phyloP scores from a whole-genome alignment of 352 stramenopile genomes.

The Phytophthora boehmeriae region DNA sequence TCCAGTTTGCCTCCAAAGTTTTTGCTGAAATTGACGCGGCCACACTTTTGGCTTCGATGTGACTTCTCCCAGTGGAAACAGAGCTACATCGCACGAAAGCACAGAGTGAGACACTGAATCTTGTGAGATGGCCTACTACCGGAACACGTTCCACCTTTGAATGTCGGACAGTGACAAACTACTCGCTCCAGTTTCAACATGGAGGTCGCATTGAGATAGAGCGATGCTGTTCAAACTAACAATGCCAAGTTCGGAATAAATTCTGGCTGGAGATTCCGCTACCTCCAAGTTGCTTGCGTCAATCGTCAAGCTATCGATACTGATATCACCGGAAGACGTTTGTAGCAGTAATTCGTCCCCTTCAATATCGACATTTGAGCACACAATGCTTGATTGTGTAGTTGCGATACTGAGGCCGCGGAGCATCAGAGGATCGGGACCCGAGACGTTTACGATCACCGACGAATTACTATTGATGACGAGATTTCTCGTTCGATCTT shows the following conservation, averaged over 20 bases:
- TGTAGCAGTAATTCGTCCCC: conserved; percentile 39
- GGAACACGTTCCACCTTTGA: conserved; percentile 37
- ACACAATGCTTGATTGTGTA: conserved; percentile 55
- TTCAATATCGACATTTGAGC: conserved; percentile 40
- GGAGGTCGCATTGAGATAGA: conserved; percentile 60
- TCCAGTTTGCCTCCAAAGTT: conserved; percentile 59
- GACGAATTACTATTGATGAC: conserved; percentile 56
- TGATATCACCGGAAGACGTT: conserved; percentile 60
- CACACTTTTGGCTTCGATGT: conserved; percentile 45
- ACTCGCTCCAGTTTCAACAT: conserved; percentile 53
- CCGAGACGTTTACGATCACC: conserved; percentile 49
- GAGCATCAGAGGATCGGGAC: conserved; percentile 31
- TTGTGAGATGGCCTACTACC: not conserved
- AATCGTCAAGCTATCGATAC: conserved; percentile 45
- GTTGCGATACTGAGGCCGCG: conserved; percentile 44
- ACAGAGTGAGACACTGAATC: too few relatives aligned
- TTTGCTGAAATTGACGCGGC: conserved; percentile 55
- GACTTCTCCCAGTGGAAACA: conserved; percentile 54
- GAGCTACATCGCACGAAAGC: conserved; percentile 28
- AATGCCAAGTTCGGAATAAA: conserved; percentile 56
- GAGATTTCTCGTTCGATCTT: conserved; percentile 28
- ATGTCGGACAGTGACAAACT: conserved; percentile 45
- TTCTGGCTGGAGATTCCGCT: conserved; percentile 32
- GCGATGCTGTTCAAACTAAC: conserved; percentile 51
- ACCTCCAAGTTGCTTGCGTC: conserved; percentile 31